Evolutionary conservation across 2,329 filamentous ascomycete species (phyloP).

Genomic region (Neocucurbitaria cava): DNA sequence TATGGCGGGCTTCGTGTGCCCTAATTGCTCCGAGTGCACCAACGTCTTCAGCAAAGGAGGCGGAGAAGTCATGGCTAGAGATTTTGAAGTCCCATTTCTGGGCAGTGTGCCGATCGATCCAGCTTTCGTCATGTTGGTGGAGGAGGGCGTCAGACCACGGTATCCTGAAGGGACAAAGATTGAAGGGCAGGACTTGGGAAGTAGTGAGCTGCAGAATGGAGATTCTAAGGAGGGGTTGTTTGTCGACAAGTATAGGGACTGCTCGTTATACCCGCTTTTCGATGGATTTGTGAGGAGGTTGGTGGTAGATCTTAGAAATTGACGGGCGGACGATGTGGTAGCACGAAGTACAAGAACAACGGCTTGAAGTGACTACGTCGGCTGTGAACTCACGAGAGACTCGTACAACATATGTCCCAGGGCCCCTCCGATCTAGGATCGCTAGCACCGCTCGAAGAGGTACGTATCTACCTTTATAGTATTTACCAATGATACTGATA

Average conservation of each 20-base stretch:
- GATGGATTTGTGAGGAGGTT: slow-evolving; percentile 66
- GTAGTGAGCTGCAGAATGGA: slow-evolving; percentile 18
- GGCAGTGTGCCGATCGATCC: slow-evolving; percentile 92
- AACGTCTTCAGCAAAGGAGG: slow-evolving; percentile 94
- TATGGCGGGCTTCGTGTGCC: slow-evolving; percentile 91
- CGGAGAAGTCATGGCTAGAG: slow-evolving; percentile 84
- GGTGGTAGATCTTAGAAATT: slow-evolving; percentile 42
- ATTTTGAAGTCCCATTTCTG: slow-evolving; percentile 83
- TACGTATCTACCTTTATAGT: too few relatives aligned
- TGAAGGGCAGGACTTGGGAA: slow-evolving; percentile 41
- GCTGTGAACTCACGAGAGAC: too few relatives aligned
- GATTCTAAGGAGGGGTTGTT: slow-evolving; percentile 52
- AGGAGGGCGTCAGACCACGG: slow-evolving; percentile 70
- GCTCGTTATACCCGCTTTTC: slow-evolving; percentile 75
- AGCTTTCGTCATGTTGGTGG: slow-evolving; percentile 85
- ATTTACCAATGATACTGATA: too few relatives aligned
- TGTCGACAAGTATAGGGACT: slow-evolving; percentile 75
- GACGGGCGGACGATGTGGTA: background rate
- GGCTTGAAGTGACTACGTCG: background rate
- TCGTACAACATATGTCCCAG: too few relatives aligned
- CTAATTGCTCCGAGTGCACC: slow-evolving; percentile 79
- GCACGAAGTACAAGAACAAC: background rate
- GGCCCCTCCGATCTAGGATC: too few relatives aligned
- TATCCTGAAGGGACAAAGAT: slow-evolving; percentile 71
- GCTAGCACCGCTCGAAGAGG: too few relatives aligned